These are phyloP conservation scores for Malassezia pachydermatis DNA, from an alignment of 1,284 basidiomycete species.

Conservation along the genomic window DNA sequence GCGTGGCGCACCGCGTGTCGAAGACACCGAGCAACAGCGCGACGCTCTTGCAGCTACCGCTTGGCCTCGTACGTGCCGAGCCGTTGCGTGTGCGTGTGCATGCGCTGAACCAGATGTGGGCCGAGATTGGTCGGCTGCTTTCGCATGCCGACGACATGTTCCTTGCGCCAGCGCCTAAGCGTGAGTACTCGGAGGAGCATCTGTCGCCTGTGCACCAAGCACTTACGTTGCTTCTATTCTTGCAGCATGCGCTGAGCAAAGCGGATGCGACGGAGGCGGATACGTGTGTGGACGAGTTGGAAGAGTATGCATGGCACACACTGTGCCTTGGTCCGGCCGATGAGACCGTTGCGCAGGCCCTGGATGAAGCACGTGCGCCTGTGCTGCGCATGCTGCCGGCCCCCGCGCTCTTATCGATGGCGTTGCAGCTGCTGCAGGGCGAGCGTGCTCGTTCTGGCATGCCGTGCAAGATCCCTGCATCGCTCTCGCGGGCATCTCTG, in stretches of 20 bases:
- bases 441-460: constrained; percentile 19
- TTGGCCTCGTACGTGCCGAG: constrained; percentile 55
- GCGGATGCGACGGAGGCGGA: background rate
- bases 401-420: constrained; percentile 23
- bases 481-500: background rate
- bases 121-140: constrained; percentile 29
- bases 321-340: constrained; percentile 7
- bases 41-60: constrained; percentile 58
- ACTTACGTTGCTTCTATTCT: constrained; percentile 29
- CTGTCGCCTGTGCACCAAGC: constrained; percentile 29
- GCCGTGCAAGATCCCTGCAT: constrained; percentile 15
- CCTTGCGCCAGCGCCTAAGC: constrained; percentile 29
- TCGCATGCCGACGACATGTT: constrained; percentile 26
- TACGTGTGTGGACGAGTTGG: background rate
- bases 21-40: constrained; percentile 52
- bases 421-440: constrained; percentile 22
- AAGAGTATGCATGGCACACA: constrained; percentile 9
- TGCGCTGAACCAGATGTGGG: constrained; percentile 31
- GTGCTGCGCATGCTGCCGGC: constrained; percentile 31
- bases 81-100: constrained; percentile 56
- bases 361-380: constrained; percentile 20
- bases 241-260: constrained; percentile 22
- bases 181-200: constrained; percentile 37
- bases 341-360: background rate
- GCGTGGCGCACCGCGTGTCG: constrained; percentile 62